Evolutionary conservation across 345 rosid genomes (phyloP), one percentile per base, ranked within the genome.

Genomic region (Alliaria petiolata): DNA sequence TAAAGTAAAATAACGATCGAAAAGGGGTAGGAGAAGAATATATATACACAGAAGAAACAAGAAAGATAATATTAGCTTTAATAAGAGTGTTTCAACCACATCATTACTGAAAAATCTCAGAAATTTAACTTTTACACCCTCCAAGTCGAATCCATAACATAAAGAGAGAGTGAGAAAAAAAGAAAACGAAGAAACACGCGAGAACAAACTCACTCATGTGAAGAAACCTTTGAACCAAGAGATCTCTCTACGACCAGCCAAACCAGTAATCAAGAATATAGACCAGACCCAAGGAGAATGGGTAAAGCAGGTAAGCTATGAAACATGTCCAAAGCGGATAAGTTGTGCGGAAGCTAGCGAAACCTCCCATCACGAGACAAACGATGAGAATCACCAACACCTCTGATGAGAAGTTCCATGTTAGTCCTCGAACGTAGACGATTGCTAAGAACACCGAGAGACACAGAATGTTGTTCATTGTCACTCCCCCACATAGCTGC

Each of bases 331-430:
- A 95, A 4, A 89, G 88, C 14, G 99, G 99, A 76, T 91, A 95
- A 3, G 85, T 88, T 28, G 95, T 86, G 12, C 93, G 88, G 87
- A 89, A 87, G 71, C 99, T 95, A 15, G 86, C 95, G 22, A 91
- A 91, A 60, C 58, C 69, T 1, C 91, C 88, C 97, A 89, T 95
- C 77, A 95, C 84, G 0, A 91, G 4, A 81, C 98, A 91, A 9
- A 89, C 95, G 0, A 95, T 87, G 49, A 89, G 82, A 63, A 95
- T 89, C 31, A 91, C 87, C 30, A 95, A 78, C 78, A 95, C 99
- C 82, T 95, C 97, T 2, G 97, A 75, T 46, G 99, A 95, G 78
- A 95, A 95, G 86, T 95, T 91, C 99, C 97, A 95, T 22, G 91
- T 85, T 65, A 95, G 74, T 53, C 87, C 99, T 78, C 98, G 69